Evolutionary conservation across 169 alveolate species (phyloP).

Genomic region (Theileria orientalis): DNA sequence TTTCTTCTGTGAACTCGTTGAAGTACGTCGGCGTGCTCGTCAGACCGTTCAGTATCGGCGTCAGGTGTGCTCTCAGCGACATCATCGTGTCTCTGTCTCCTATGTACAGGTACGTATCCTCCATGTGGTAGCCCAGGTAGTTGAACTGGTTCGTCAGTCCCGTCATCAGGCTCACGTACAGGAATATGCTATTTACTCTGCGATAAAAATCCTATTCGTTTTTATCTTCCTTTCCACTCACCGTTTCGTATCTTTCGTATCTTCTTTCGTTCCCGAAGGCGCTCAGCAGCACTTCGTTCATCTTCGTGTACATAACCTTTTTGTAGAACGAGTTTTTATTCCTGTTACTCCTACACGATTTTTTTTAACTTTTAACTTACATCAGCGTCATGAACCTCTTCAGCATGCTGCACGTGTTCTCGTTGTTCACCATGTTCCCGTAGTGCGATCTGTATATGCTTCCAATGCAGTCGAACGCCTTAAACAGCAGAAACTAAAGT

Average conservation of each 20-base stretch:
- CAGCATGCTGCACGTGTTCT: slow-evolving; percentile 45
- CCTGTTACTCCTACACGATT: slow-evolving; percentile 21
- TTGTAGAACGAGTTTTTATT: slow-evolving; percentile 27
- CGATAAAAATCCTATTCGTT: slow-evolving; percentile 13
- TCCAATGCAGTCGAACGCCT: slow-evolving; percentile 25
- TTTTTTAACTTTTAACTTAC: background rate
- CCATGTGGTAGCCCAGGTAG: slow-evolving; percentile 28
- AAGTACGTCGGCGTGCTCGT: slow-evolving; percentile 14
- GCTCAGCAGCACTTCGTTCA: slow-evolving; percentile 36
- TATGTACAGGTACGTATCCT: slow-evolving; percentile 52
- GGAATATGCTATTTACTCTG: slow-evolving; percentile 31
- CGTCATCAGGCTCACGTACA: slow-evolving; percentile 37
- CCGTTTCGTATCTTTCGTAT: background rate
- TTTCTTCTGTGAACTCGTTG: slow-evolving; percentile 44
- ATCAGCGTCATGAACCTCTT: slow-evolving; percentile 44
- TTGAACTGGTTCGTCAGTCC: slow-evolving; percentile 5
- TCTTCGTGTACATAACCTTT: slow-evolving; percentile 45
- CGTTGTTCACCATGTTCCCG: slow-evolving; percentile 51
- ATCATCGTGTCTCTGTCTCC: slow-evolving; percentile 49
- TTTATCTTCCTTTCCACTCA: background rate
- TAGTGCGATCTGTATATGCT: slow-evolving; percentile 21
- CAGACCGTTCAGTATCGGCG: slow-evolving; percentile 26
- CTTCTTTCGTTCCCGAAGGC: slow-evolving; percentile 32
- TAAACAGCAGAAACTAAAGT: slow-evolving; percentile 26
- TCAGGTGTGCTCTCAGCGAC: slow-evolving; percentile 38